Base-by-base conservation (phyloP, 2,329 filamentous ascomycete species). In the Neofusicoccum sp. region DNA sequence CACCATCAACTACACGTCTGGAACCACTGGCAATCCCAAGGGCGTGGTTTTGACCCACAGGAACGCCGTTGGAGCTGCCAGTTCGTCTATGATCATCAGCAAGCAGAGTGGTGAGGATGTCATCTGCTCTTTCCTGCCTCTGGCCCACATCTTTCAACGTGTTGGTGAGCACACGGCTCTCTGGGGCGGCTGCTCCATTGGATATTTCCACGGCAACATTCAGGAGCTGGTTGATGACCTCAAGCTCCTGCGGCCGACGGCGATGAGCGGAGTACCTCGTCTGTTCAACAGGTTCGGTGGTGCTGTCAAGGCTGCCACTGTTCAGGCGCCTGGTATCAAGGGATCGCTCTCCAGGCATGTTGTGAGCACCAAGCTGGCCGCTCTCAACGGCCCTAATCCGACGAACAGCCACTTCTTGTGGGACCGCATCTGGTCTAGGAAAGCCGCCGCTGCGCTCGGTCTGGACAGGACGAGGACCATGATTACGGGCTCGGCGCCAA, bases 121-220 rank as follows among this genome's bases (percentile, higher is more conserved):
- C 3, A 81, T 88, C 66, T 84, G 91, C 61, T 98, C 93, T 0
- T 99, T 98, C 76, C 84, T 99, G 56, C 95, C 95, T 0, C 79
- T 97, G 40, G 95, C 95, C 8, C 95, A 99, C 73, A 98, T 99
- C 69, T 97, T 91, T 74, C 90, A 93, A 65, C 89, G 95, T 60
- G 82, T 97, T 66, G 81, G 87, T 41, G 95, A 99, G 73, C 89
- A 96, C 73, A 80, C 82, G 3, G 84, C 86, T 12, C 80, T 97
- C 14, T 85, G 89, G 69, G 82, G 85, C 57, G 93, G 91, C 59
- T 85, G 85, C 34, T 79, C 85, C 7, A 87, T 97, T 67, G 95
- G 93, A 11, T 99, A 93, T 76, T 99, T 97, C 84, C 91, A 95
- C 68, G 95, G 95, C 59, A 91, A 97, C 71, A 88, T 97, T 64